Conservation (phyloP, 23 red algal genomes). For the Cyanidium caldarium region DNA sequence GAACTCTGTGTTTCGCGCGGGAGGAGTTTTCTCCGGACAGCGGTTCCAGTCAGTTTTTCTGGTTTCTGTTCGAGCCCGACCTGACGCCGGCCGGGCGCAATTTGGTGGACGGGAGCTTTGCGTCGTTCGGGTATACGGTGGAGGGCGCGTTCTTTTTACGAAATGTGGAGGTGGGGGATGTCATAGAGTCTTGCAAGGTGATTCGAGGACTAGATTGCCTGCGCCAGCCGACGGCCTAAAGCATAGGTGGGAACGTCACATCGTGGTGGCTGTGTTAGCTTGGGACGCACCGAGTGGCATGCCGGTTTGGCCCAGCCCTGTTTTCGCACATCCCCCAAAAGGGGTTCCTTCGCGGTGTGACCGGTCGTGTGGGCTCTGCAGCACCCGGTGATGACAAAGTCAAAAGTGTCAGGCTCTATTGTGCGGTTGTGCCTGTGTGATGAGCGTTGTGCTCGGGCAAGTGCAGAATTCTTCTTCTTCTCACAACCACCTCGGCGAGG, state of each 20-base stretch:
- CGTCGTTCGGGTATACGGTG: constrained; percentile 77
- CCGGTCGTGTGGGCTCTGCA: too few species aligned
- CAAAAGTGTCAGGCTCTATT: too few species aligned
- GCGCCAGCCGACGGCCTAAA: constrained; percentile 8
- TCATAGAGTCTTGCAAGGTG: constrained; percentile 52
- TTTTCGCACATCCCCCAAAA: too few species aligned
- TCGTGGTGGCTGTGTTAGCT: not conserved
- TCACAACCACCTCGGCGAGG: too few species aligned
- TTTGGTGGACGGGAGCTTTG: constrained; percentile 74
- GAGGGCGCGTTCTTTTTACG: constrained; percentile 58
- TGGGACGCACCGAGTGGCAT: too few species aligned
- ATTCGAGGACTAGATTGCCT: constrained; percentile 57
- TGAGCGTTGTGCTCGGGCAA: too few species aligned
- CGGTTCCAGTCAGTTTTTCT: constrained; percentile 82
- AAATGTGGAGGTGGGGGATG: constrained; percentile 55
- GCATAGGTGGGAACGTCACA: not conserved
- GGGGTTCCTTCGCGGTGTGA: too few species aligned
- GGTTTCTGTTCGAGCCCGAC: constrained; percentile 97
- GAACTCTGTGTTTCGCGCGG: constrained; percentile 55
- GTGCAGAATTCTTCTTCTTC: too few species aligned
- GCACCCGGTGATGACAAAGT: too few species aligned
- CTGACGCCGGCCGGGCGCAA: constrained; percentile 91
- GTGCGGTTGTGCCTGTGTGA: too few species aligned
- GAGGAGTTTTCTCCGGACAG: constrained; percentile 74
- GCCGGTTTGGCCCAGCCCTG: too few species aligned